phyloP scores from a whole-genome alignment of 305 asterid species.

The Solanum aculeatissimum region DNA sequence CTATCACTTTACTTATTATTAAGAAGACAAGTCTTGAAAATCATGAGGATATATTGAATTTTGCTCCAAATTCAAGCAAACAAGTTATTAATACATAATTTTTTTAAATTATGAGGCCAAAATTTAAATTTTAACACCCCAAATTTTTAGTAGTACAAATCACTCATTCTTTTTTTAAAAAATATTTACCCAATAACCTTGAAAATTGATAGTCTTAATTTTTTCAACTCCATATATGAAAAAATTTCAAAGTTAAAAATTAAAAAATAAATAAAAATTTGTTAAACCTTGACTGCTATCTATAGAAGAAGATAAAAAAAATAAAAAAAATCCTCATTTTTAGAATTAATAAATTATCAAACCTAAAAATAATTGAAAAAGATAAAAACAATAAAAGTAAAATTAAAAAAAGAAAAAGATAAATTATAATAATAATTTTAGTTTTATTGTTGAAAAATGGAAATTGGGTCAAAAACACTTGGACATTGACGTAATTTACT shows the following conservation, averaged over 20 bases:
- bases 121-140: too few relatives aligned
- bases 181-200: neutral
- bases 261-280: neutral
- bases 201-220: neutral
- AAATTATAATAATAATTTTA: neutral
- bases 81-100: neutral
- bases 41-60: neutral
- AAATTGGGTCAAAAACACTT: neutral
- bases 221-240: neutral
- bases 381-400: too few relatives aligned
- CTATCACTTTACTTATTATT: neutral
- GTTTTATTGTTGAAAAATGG: neutral
- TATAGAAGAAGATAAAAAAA: too few relatives aligned
- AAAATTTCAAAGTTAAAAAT: neutral
- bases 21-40: neutral
- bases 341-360: too few relatives aligned
- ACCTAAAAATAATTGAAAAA: too few relatives aligned
- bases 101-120: neutral
- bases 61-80: neutral
- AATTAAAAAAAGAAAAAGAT: neutral
- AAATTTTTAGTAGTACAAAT: too few relatives aligned
- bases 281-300: neutral
- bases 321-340: too few relatives aligned
- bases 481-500: slow-evolving; percentile 22
- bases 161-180: neutral